These are phyloP conservation scores for Linum usitatissimum DNA, from an alignment of 345 rosid species.

Conservation along the genomic window DNA sequence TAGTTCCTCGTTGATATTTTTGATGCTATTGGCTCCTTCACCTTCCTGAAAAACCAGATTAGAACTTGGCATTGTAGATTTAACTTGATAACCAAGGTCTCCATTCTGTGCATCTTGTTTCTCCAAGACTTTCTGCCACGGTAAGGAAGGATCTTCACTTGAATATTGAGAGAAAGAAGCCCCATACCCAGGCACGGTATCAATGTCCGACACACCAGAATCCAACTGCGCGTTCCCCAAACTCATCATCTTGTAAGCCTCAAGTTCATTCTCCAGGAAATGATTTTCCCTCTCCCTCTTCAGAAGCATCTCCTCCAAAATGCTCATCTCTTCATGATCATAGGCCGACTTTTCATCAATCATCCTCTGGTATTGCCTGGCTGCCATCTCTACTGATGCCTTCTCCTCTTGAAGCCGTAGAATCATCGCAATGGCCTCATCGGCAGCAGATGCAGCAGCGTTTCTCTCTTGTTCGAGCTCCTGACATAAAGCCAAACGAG, in stretches of 20 bases:
- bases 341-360: slow-evolving; percentile 75
- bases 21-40: slow-evolving; percentile 5
- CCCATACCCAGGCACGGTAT: slow-evolving; percentile 10
- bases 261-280: slow-evolving; percentile 70
- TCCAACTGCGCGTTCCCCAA: slow-evolving; percentile 31
- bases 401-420: slow-evolving; percentile 65
- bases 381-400: slow-evolving; percentile 79
- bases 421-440: slow-evolving; percentile 95
- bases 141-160: slow-evolving; percentile 15
- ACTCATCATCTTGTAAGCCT: slow-evolving; percentile 44
- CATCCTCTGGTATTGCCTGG: slow-evolving; percentile 74
- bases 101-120: slow-evolving; percentile 17
- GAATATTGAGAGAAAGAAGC: slow-evolving; percentile 16
- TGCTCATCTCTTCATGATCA: slow-evolving; percentile 73
- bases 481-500: slow-evolving; percentile 31
- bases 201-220: slow-evolving; percentile 12
- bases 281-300: slow-evolving; percentile 67
- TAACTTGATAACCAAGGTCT: slow-evolving; percentile 14
- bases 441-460: slow-evolving; percentile 75
- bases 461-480: slow-evolving; percentile 82
- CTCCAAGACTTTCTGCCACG: slow-evolving; percentile 13
- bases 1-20: slow-evolving; percentile 14
- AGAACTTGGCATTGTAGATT: slow-evolving; percentile 14
- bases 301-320: slow-evolving; percentile 73
- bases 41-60: slow-evolving; percentile 33